phyloP scores from a whole-genome alignment of 352 stramenopile species.

The Bremia lactucae region DNA sequence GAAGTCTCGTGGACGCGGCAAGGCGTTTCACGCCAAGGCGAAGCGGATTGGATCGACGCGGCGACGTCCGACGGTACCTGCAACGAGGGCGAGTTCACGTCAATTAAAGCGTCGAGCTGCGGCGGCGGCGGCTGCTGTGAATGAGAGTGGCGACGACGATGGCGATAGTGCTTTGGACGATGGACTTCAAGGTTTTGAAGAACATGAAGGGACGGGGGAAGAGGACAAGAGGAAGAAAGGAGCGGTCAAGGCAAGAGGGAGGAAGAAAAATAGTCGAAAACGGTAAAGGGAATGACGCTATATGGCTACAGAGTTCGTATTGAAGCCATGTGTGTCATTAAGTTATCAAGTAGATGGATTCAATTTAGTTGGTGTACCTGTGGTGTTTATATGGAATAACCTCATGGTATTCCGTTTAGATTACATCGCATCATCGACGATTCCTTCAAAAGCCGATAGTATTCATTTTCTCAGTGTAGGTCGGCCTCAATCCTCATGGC shows the following conservation, averaged over 20 bases:
- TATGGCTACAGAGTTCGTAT: background rate
- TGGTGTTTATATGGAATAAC: no score
- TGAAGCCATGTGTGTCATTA: no score
- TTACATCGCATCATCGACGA: no score
- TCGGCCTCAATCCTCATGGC: constrained; percentile 15
- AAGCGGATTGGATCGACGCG: constrained; percentile 31
- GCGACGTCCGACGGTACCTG: constrained; percentile 30
- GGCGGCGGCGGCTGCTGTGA: constrained; percentile 24
- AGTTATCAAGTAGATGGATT: no score
- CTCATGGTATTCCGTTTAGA: no score
- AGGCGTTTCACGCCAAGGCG: constrained; percentile 12
- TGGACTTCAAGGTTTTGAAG: constrained; percentile 11
- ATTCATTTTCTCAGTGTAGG: no score
- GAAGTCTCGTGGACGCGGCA: constrained; percentile 18
- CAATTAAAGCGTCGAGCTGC: constrained; percentile 46
- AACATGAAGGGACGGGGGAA: constrained; percentile 11
- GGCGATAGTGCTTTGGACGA: constrained; percentile 19
- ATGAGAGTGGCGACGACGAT: constrained; percentile 24
- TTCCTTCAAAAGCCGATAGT: no score
- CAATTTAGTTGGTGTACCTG: no score
- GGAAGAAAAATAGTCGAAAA: constrained; percentile 53
- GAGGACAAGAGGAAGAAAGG: constrained; percentile 14
- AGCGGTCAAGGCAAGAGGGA: no score
- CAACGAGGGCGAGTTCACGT: constrained; percentile 55
- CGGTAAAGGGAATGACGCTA: constrained; percentile 3